A percentile compares a stretch with the other conserved stretches of the same genome.
phyloP scores from a whole-genome alignment of 192 early-diverging fungal species.

The Gorgonomyces haynaldii region DNA sequence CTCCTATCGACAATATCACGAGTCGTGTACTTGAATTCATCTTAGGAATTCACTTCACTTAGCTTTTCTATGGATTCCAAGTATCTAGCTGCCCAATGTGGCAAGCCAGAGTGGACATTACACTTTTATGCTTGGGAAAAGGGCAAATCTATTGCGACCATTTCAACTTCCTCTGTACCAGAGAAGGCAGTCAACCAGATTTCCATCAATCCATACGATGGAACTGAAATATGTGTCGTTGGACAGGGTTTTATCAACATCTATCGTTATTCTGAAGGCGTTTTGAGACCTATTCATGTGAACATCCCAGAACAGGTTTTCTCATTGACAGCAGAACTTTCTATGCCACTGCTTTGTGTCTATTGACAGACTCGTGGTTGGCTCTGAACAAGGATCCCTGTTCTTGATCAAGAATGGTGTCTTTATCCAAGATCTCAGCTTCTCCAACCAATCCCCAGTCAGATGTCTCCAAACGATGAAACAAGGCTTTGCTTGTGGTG shows the following conservation, averaged over 20 bases:
- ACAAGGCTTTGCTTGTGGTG: conserved; percentile 26
- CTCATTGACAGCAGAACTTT: neutral
- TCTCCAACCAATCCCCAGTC: neutral
- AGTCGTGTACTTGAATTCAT: neutral
- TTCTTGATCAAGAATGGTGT: conserved; percentile 13
- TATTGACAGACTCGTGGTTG: conserved; percentile 24
- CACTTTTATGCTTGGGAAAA: conserved; percentile 48
- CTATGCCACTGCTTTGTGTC: conserved; percentile 19
- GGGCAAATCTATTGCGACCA: conserved; percentile 25
- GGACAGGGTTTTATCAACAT: conserved; percentile 16
- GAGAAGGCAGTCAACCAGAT: conserved; percentile 16
- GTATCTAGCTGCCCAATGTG: conserved; percentile 32
- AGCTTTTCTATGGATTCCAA: conserved; percentile 38
- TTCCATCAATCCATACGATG: conserved; percentile 32
- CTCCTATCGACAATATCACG: conserved; percentile 6
- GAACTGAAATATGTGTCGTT: conserved; percentile 25
- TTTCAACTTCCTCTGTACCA: conserved; percentile 6
- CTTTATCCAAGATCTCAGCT: neutral
- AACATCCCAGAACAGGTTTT: conserved; percentile 1
- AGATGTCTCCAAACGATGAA: conserved; percentile 8
- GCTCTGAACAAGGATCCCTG: conserved; percentile 17
- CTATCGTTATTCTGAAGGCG: conserved; percentile 34
- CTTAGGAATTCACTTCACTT: conserved; percentile 34
- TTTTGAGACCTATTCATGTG: conserved; percentile 8
- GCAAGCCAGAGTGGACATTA: conserved; percentile 36